These are phyloP conservation scores for Gossypium mustelinum DNA, from an alignment of 345 rosid species.

Conservation along the genomic window DNA sequence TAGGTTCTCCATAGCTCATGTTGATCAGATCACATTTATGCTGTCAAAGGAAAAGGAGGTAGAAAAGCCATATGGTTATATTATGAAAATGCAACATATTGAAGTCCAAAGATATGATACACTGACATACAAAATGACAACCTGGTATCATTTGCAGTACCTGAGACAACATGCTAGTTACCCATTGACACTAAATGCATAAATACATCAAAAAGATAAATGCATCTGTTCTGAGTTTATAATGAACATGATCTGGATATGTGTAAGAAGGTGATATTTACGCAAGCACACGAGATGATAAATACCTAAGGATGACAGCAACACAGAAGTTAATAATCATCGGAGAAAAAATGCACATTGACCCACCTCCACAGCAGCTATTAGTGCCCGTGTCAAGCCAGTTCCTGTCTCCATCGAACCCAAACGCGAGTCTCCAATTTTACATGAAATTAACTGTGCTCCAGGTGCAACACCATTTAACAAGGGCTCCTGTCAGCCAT, in stretches of 20 bases:
- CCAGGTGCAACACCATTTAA: slow-evolving; percentile 98
- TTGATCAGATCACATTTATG: slow-evolving; percentile 97
- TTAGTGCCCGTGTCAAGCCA: slow-evolving; percentile 82
- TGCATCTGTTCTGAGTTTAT: neutral
- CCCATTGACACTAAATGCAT: neutral
- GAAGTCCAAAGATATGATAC: neutral
- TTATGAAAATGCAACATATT: slow-evolving; percentile 5
- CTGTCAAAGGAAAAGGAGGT: slow-evolving; percentile 38
- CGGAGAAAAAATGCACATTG: slow-evolving; percentile 3
- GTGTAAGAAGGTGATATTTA: neutral
- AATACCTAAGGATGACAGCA: neutral
- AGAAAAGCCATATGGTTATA: neutral
- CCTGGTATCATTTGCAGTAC: slow-evolving; percentile 1
- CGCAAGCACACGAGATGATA: neutral
- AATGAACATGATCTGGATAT: neutral
- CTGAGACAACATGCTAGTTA: neutral
- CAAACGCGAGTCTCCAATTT: slow-evolving; percentile 92
- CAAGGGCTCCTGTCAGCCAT: slow-evolving; percentile 64
- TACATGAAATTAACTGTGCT: slow-evolving; percentile 93
- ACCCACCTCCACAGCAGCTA: slow-evolving; percentile 86
- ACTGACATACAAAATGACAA: neutral
- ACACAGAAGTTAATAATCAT: slow-evolving; percentile 4
- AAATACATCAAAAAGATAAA: neutral
- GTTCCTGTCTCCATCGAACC: slow-evolving; percentile 99
- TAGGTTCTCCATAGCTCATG: slow-evolving; percentile 93